Percentiles rank a stretch among this genome's conserved stretches.
Evolutionary conservation across 1,139 yeast species (phyloP).

Genomic region (Geotrichum bryndzae): DNA sequence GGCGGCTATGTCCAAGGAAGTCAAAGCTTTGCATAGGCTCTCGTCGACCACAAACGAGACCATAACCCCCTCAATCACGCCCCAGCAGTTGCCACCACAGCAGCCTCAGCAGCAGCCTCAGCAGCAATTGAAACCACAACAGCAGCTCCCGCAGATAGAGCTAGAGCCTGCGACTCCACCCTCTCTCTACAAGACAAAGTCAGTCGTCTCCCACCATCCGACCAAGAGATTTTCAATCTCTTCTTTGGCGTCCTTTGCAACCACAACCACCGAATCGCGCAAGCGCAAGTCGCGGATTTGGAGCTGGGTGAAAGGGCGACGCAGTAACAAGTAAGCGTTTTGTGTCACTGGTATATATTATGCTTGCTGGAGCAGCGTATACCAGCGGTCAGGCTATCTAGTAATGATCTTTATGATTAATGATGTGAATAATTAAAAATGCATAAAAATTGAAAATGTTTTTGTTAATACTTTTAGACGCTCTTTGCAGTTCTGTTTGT

Average conservation of each 20-base stretch:
- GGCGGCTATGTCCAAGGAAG: background rate
- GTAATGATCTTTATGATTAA: background rate
- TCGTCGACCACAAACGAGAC: constrained; percentile 15
- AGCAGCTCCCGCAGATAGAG: background rate
- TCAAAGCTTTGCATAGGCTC: constrained; percentile 5
- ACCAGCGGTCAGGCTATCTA: background rate
- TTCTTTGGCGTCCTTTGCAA: constrained; percentile 5
- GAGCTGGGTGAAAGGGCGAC: constrained; percentile 11
- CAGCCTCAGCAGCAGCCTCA: background rate
- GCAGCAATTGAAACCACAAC: background rate
- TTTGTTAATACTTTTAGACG: no score
- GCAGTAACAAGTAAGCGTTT: background rate
- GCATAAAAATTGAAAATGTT: background rate
- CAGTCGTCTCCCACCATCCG: background rate
- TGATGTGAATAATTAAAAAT: background rate
- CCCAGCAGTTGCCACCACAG: background rate
- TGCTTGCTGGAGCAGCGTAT: background rate
- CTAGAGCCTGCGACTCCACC: background rate
- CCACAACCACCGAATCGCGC: background rate
- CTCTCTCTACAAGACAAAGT: background rate
- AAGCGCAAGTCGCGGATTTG: constrained; percentile 1
- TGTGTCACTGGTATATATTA: background rate
- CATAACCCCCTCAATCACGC: constrained; percentile 12
- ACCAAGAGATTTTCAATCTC: constrained; percentile 8
- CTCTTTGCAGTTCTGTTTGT: no score